Percentiles rank a stretch among this genome's conserved stretches.
Evolutionary conservation across 108 stramenopile genomes (phyloP).

Genomic region (Discostella stelligeroides): DNA sequence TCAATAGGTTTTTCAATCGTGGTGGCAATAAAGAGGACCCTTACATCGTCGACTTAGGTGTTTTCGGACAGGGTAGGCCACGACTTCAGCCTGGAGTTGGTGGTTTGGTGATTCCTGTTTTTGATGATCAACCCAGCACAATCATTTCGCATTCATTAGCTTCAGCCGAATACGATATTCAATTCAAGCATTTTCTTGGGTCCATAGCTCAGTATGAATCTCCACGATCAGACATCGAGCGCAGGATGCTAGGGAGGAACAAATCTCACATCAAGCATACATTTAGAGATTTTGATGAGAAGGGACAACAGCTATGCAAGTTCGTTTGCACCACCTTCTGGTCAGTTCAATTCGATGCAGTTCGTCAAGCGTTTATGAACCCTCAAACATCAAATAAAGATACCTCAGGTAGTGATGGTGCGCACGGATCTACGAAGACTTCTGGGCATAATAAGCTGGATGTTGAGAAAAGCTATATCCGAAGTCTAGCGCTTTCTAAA

Average conservation of each 20-base stretch:
- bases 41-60: slow-evolving; percentile 86
- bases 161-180: slow-evolving; percentile 80
- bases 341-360: slow-evolving; percentile 96
- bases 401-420: slow-evolving; percentile 33
- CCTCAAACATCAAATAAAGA: slow-evolving; percentile 41
- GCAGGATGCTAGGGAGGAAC: slow-evolving; percentile 79
- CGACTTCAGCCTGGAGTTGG: slow-evolving; percentile 86
- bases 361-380: slow-evolving; percentile 86
- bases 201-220: slow-evolving; percentile 36
- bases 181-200: slow-evolving; percentile 65
- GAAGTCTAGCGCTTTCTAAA: slow-evolving; percentile 79
- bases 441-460: slow-evolving; percentile 46
- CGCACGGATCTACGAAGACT: too few species aligned
- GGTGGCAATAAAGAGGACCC: slow-evolving; percentile 84
- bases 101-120: slow-evolving; percentile 90
- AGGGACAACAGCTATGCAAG: slow-evolving; percentile 89
- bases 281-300: slow-evolving; percentile 90
- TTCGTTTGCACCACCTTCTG: slow-evolving; percentile 95
- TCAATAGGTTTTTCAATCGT: slow-evolving; percentile 87
- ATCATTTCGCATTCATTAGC: slow-evolving; percentile 93
- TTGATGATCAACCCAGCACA: slow-evolving; percentile 92
- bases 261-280: slow-evolving; percentile 93
- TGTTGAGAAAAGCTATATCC: slow-evolving; percentile 80
- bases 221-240: slow-evolving; percentile 72
- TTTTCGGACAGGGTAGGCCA: slow-evolving; percentile 88